phyloP scores from a whole-genome alignment of 495 filamentous ascomycete species.

The Bathelium albidoporum region DNA sequence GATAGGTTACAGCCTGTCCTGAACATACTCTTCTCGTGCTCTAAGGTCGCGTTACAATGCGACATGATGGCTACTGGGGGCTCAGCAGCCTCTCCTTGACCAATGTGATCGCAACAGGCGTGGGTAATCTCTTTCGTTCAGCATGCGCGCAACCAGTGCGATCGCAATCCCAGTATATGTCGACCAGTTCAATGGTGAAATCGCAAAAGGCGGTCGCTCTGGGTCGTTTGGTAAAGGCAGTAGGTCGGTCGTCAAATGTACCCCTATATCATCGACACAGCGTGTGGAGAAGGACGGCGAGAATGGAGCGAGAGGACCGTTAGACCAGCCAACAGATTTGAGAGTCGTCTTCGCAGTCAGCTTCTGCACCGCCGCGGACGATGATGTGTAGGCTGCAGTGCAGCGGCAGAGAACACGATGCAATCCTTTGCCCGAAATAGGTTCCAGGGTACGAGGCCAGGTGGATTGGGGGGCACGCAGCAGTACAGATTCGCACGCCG shows the following conservation, averaged over 20 bases:
- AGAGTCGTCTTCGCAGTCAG: neutral
- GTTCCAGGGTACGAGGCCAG: no score
- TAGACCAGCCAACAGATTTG: neutral
- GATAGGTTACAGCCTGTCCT: no score
- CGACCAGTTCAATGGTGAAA: neutral
- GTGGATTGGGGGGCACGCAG: conserved; percentile 5
- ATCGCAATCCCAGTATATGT: neutral
- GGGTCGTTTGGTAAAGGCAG: no score
- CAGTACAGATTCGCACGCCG: neutral
- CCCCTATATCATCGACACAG: neutral
- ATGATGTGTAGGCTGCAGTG: neutral
- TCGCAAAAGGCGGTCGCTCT: neutral
- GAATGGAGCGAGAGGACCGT: neutral
- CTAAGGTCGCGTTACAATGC: conserved; percentile 18
- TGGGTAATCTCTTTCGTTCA: neutral
- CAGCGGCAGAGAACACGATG: neutral
- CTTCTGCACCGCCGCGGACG: neutral
- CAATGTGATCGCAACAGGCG: neutral
- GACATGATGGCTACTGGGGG: conserved; percentile 12
- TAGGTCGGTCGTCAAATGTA: neutral
- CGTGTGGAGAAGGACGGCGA: neutral
- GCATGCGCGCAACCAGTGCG: conserved; percentile 3
- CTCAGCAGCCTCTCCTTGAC: conserved; percentile 14
- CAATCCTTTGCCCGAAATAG: conserved; percentile 2
- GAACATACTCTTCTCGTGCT: conserved; percentile 1